Conservation (phyloP, 1,284 basidiomycete species). For the Leccinum pseudoinsigne region DNA sequence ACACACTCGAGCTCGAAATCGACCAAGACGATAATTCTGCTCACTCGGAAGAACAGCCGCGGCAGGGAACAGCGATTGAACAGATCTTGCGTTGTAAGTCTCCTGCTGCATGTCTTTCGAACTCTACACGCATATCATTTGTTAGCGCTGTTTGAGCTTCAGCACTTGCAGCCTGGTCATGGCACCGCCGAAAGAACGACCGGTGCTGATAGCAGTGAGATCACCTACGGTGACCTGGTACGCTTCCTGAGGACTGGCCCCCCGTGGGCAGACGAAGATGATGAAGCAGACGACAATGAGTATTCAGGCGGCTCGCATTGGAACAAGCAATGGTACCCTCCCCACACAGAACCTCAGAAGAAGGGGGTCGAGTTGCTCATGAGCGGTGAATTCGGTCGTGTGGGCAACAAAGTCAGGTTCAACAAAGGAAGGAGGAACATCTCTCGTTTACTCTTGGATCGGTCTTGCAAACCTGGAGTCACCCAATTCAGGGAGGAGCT, state of each 20-base stretch:
- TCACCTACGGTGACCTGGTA: conserved; percentile 25
- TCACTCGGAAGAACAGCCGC: conserved; percentile 19
- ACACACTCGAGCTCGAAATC: conserved; percentile 28
- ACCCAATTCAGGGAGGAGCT: conserved; percentile 52
- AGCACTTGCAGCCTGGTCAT: conserved; percentile 24
- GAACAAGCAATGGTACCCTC: conserved; percentile 42
- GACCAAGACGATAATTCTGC: conserved; percentile 12
- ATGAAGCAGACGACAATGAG: conserved; percentile 37
- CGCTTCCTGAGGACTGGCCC: conserved; percentile 20
- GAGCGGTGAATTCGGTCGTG: conserved; percentile 85
- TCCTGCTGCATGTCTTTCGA: background rate
- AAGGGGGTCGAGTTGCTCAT: conserved; percentile 71
- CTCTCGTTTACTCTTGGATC: conserved; percentile 46
- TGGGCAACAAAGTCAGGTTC: conserved; percentile 49
- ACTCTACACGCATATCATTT: conserved; percentile 7
- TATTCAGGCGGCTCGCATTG: conserved; percentile 29
- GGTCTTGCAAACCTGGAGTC: conserved; percentile 39
- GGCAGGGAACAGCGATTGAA: conserved; percentile 18
- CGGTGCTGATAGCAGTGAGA: conserved; percentile 30
- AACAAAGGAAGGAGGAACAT: conserved; percentile 43
- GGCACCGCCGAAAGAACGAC: conserved; percentile 27
- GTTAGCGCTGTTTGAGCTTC: conserved; percentile 46
- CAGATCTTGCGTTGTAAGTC: conserved; percentile 41
- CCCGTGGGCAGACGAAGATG: conserved; percentile 20
- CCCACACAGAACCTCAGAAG: conserved; percentile 65